Evolutionary conservation across 805 yeast species (phyloP).

Genomic region (Suhomyces canberraensis): DNA sequence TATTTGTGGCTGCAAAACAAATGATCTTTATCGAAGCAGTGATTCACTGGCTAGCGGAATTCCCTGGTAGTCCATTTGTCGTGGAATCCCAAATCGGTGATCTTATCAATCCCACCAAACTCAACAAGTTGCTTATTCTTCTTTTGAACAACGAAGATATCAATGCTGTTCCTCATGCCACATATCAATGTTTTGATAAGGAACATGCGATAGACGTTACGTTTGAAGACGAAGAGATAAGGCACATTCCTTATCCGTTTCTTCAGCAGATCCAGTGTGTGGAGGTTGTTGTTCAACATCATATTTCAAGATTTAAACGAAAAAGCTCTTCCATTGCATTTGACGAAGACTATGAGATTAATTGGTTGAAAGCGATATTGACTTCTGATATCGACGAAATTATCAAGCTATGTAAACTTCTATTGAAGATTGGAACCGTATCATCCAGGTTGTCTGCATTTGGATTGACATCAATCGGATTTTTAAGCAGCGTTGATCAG

Average conservation of each 20-base stretch:
- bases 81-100: constrained; percentile 8
- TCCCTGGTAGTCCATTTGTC: constrained; percentile 17
- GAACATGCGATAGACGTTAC: constrained; percentile 6
- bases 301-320: background rate
- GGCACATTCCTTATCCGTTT: constrained; percentile 2
- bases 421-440: constrained; percentile 18
- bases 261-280: constrained; percentile 6
- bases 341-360: constrained; percentile 2
- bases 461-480: constrained; percentile 16
- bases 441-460: constrained; percentile 19
- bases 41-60: constrained; percentile 22
- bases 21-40: constrained; percentile 8
- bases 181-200: background rate
- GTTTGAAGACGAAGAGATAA: constrained; percentile 5
- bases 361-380: constrained; percentile 13
- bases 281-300: background rate
- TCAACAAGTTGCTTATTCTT: constrained; percentile 11
- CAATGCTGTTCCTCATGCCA: background rate
- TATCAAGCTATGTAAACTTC: constrained; percentile 13
- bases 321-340: background rate
- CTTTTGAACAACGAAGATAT: constrained; percentile 17
- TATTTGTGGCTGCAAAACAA: too few relatives aligned
- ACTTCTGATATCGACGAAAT: constrained; percentile 14
- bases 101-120: constrained; percentile 13
- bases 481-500: background rate